Evolutionary conservation across 805 yeast species (phyloP).

Genomic region (Pichia membranifaciens): DNA sequence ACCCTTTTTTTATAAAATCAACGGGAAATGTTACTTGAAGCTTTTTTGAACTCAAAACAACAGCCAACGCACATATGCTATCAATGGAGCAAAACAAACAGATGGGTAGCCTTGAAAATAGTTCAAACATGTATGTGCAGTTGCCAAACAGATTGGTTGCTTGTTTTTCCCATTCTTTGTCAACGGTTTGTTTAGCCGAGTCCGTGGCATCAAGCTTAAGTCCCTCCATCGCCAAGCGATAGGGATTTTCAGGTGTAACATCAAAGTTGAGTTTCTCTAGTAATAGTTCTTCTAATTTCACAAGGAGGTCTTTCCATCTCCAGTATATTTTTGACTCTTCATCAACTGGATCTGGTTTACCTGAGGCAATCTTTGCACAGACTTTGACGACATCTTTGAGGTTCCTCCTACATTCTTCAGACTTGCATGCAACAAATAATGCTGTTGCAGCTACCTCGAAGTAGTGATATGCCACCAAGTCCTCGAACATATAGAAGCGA

Average conservation of each 20-base stretch:
- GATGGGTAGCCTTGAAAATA: conserved; percentile 27
- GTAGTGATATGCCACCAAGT: conserved; percentile 38
- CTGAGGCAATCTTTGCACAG: conserved; percentile 41
- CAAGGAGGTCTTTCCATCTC: conserved; percentile 46
- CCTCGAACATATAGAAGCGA: conserved; percentile 45
- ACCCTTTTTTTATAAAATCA: conserved; percentile 12
- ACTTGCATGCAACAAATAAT: conserved; percentile 47
- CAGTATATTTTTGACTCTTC: conserved; percentile 44
- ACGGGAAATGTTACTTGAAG: conserved; percentile 18
- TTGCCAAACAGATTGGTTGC: conserved; percentile 18
- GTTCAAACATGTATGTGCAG: conserved; percentile 26
- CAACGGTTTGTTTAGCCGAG: conserved; percentile 10
- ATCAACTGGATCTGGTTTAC: conserved; percentile 35
- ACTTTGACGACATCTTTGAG: conserved; percentile 44
- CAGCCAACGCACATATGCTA: conserved; percentile 23
- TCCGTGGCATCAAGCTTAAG: conserved; percentile 18
- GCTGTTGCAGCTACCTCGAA: conserved; percentile 48
- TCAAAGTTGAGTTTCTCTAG: conserved; percentile 45
- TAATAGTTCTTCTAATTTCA: conserved; percentile 39
- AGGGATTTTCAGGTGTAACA: conserved; percentile 38
- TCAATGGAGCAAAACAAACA: conserved; percentile 21
- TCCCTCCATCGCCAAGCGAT: conserved; percentile 24
- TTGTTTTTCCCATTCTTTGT: conserved; percentile 15
- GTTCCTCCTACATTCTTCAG: conserved; percentile 46
- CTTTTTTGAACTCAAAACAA: conserved; percentile 20